Evolutionary conservation across 192 early-diverging fungal genomes (phyloP).

Genomic region (Jimgerdemannia flammicorona): DNA sequence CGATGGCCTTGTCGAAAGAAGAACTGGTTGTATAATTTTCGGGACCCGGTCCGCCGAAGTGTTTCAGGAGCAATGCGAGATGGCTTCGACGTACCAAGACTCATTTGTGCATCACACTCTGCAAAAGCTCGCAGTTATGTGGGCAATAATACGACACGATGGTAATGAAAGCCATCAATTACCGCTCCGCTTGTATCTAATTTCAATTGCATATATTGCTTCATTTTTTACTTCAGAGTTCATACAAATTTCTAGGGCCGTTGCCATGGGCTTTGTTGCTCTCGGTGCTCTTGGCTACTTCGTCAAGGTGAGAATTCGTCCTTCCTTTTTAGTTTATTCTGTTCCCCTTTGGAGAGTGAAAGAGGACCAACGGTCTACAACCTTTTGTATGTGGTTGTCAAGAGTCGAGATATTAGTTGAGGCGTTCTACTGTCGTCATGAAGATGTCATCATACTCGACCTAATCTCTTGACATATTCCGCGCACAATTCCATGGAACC

Average conservation of each 20-base stretch:
- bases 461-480: neutral
- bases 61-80: too few relatives aligned
- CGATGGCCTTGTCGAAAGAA: too few relatives aligned
- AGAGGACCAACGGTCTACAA: neutral
- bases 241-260: slow-evolving; percentile 87
- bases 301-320: slow-evolving; percentile 62
- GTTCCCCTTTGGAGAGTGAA: neutral
- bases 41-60: too few relatives aligned
- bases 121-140: neutral
- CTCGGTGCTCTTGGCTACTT: slow-evolving; percentile 98
- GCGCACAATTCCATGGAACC: neutral
- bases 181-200: neutral
- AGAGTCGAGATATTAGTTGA: too few relatives aligned
- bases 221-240: slow-evolving; percentile 64
- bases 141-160: slow-evolving; percentile 7
- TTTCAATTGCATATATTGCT: neutral
- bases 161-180: neutral
- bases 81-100: too few relatives aligned
- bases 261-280: slow-evolving; percentile 91
- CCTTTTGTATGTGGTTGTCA: too few relatives aligned
- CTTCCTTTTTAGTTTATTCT: neutral
- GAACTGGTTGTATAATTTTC: too few relatives aligned
- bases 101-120: neutral
- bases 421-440: too few relatives aligned
- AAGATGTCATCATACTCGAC: too few relatives aligned